Base-by-base conservation (phyloP, 139 green algal genomes). In the Tetradesmus lagerheimii region DNA sequence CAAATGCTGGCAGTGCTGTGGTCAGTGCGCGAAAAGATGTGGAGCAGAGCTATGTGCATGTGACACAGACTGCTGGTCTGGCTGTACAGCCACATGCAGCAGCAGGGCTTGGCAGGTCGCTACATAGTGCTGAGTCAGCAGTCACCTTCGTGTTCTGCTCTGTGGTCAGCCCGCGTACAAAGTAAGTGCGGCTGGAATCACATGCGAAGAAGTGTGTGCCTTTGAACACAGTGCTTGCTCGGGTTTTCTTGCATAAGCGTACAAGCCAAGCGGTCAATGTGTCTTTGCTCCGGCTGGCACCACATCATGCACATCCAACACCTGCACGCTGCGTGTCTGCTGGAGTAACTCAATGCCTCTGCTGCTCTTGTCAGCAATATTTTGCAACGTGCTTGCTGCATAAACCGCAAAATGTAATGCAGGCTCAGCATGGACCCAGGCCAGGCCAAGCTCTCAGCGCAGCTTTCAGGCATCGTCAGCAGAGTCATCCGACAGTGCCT, bases 91-190 rank as follows among this genome's bases (percentile, higher is more conserved):
- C n/a, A n/a, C n/a, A n/a, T n/a, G n/a, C n/a, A 9, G 57, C 20
- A 4, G 23, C 23, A 31, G 23, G 1, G 20, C 57, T 23, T 82
- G 47, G 16, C 3, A 29, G 47, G 80, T 34, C 25, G 14, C n/a
- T 53, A 16, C 45, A 47, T 47, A n/a, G 14, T 8, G 82, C 31
- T 62, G 57, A 87, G 9, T 71, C 31, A 37, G 82, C 57, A n/a
- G 53, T 78, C 4, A 87, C 82, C 1, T 87, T 87, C 38, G 82
- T 87, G 18, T 87, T 87, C 57, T 77, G 57, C 53, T 87, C 82
- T 37, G 82, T 87, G 5, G 12, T 87, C 3, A 78, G n/a, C 31
- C 82, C 82, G 25, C 71, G 35, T 16, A 20, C 64, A 1, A 87
- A 53, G 82, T 87, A 35, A 87, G 82, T 86, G 15, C 15, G 39